These are phyloP conservation scores for Simplicillium aogashimaense DNA, from an alignment of 2,329 filamentous ascomycete genomes.

Conservation along the genomic window DNA sequence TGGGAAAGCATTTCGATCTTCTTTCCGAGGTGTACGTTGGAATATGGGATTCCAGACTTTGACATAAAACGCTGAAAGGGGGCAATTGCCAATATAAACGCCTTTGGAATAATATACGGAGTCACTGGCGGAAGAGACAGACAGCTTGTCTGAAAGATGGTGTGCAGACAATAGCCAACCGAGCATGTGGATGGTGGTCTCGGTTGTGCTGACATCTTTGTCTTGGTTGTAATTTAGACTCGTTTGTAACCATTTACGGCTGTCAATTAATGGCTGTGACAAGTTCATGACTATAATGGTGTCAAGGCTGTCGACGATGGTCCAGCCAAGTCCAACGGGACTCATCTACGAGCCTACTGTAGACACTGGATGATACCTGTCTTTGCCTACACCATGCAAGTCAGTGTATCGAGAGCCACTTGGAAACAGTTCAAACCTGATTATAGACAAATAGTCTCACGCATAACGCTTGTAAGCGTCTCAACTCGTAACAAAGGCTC, in stretches of 20 bases:
- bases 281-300: conserved; percentile 98
- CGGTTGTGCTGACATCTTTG: conserved; percentile 94
- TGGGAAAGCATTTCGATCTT: conserved; percentile 71
- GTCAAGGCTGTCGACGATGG: conserved; percentile 91
- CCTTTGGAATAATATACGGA: conserved; percentile 93
- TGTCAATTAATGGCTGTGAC: conserved; percentile 72
- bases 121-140: conserved; percentile 62
- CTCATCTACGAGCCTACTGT: conserved; percentile 78
- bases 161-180: conserved; percentile 90
- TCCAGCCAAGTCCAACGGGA: conserved; percentile 85
- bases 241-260: conserved; percentile 78
- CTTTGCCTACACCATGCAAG: conserved; percentile 46
- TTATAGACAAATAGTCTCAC: conserved; percentile 59
- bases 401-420: background rate
- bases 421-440: background rate
- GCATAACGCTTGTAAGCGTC: conserved; percentile 84
- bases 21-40: conserved; percentile 79
- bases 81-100: conserved; percentile 77
- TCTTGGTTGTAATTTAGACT: conserved; percentile 80
- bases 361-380: conserved; percentile 76
- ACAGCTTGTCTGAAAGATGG: conserved; percentile 76
- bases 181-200: conserved; percentile 95
- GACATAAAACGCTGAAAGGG: conserved; percentile 85
- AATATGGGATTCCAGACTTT: conserved; percentile 74
- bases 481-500: conserved; percentile 87